phyloP scores from a whole-genome alignment of 352 stramenopile genomes.

The Pythium aristosporum region DNA sequence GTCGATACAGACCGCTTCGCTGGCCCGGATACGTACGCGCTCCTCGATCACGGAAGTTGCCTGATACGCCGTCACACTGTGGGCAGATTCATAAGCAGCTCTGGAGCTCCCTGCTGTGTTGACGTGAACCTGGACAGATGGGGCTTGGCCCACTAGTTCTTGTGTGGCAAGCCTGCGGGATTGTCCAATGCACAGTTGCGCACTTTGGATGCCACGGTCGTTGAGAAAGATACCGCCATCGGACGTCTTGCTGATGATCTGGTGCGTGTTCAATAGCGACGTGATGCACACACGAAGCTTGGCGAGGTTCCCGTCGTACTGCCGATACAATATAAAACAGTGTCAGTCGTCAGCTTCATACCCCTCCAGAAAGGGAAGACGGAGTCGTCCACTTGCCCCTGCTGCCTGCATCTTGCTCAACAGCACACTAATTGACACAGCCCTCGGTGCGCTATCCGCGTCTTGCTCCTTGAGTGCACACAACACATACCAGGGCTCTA shows the following conservation, averaged over 20 bases:
- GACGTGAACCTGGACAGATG: background rate
- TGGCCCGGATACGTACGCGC: background rate
- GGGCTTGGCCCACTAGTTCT: background rate
- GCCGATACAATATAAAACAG: background rate
- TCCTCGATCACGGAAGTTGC: background rate
- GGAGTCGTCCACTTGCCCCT: constrained; percentile 36
- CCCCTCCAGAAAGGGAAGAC: background rate
- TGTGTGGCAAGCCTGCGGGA: background rate
- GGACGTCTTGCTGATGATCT: constrained; percentile 49
- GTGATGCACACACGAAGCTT: constrained; percentile 61
- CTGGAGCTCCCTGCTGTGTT: background rate
- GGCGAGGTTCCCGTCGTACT: constrained; percentile 55
- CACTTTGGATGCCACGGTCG: constrained; percentile 48
- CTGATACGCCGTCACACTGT: background rate
- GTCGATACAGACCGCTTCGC: constrained; percentile 34
- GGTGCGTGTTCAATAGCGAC: constrained; percentile 54
- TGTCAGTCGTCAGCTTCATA: background rate
- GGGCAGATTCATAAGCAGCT: background rate
- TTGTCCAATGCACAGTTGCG: constrained; percentile 33
- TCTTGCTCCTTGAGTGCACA: constrained; percentile 40
- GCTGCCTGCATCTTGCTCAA: constrained; percentile 47
- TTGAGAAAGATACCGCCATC: constrained; percentile 55
- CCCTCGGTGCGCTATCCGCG: constrained; percentile 35
- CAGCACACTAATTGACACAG: constrained; percentile 41
- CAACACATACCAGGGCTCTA: constrained; percentile 83